These are phyloP conservation scores for Talaromyces adpressus DNA, from an alignment of 495 filamentous ascomycete genomes.

Conservation along the genomic window DNA sequence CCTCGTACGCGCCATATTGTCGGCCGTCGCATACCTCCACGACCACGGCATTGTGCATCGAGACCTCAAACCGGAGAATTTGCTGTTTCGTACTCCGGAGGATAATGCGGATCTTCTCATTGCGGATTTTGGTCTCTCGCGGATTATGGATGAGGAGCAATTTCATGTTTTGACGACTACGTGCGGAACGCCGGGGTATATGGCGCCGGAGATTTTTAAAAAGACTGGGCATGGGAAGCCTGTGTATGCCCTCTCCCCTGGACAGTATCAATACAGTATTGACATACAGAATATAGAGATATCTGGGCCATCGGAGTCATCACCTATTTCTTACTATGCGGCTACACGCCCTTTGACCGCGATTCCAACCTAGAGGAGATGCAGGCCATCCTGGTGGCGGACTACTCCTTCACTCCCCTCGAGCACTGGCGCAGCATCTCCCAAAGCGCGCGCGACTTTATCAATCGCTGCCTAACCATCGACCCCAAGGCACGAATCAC, in stretches of 20 bases:
- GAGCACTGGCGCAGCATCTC: conserved; percentile 97
- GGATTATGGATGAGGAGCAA: conserved; percentile 99
- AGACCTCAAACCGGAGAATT: conserved; percentile 55
- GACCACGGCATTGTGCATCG: conserved; percentile 98
- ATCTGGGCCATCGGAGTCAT: conserved; percentile 80
- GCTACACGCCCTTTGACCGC: conserved; percentile 96
- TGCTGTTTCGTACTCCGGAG: conserved; percentile 49
- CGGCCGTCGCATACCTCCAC: conserved; percentile 96
- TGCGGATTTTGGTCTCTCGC: conserved; percentile 87
- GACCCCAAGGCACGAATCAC: conserved; percentile 83
- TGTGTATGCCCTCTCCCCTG: conserved; percentile 46
- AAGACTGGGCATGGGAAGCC: conserved; percentile 74
- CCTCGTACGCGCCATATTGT: conserved; percentile 87
- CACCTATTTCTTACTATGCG: conserved; percentile 94
- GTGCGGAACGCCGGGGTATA: conserved; percentile 96
- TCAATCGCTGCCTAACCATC: conserved; percentile 79
- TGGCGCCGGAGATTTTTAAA: conserved; percentile 79
- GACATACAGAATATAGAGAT: conserved; percentile 39
- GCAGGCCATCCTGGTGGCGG: conserved; percentile 94
- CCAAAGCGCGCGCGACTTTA: conserved; percentile 81
- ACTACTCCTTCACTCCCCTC: conserved; percentile 91
- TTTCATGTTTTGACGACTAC: conserved; percentile 97
- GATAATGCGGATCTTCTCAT: conserved; percentile 71
- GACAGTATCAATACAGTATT: neutral
- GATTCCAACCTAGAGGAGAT: conserved; percentile 98